These are phyloP conservation scores for Ceratocystis papillata DNA, from an alignment of 2,329 filamentous ascomycete genomes.

Conservation along the genomic window DNA sequence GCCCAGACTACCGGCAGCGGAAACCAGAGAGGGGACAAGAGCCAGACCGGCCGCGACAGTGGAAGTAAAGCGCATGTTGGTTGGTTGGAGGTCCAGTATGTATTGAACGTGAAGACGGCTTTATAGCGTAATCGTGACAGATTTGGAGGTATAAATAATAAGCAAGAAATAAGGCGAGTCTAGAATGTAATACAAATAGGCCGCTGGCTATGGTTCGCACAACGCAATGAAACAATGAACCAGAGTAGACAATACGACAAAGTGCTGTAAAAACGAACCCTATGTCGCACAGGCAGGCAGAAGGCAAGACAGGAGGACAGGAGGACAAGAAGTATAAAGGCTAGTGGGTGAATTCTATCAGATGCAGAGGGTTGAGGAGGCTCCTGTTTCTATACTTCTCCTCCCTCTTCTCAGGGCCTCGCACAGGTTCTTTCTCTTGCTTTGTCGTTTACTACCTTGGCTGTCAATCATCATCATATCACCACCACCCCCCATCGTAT, in stretches of 20 bases:
- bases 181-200: neutral
- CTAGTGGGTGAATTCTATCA: neutral
- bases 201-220: neutral
- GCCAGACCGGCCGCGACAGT: slow-evolving; percentile 23
- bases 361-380: neutral
- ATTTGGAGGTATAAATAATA: neutral
- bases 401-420: neutral
- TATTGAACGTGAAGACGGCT: neutral
- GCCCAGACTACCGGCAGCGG: slow-evolving; percentile 40
- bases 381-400: neutral
- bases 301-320: neutral
- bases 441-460: neutral
- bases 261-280: neutral
- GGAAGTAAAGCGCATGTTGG: slow-evolving; percentile 24
- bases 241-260: neutral
- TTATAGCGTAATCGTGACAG: neutral
- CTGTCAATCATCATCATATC: slow-evolving; percentile 5
- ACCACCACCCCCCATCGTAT: neutral
- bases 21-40: slow-evolving; percentile 31
- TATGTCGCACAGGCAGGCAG: neutral
- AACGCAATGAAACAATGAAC: neutral
- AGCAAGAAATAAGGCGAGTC: neutral
- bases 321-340: neutral
- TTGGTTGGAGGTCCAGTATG: neutral
- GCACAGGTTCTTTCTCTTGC: neutral